A percentile compares a stretch with the other conserved stretches of the same genome.
phyloP scores from a whole-genome alignment of 371 early-diverging fungal genomes.

The Aphelidium insulamus region DNA sequence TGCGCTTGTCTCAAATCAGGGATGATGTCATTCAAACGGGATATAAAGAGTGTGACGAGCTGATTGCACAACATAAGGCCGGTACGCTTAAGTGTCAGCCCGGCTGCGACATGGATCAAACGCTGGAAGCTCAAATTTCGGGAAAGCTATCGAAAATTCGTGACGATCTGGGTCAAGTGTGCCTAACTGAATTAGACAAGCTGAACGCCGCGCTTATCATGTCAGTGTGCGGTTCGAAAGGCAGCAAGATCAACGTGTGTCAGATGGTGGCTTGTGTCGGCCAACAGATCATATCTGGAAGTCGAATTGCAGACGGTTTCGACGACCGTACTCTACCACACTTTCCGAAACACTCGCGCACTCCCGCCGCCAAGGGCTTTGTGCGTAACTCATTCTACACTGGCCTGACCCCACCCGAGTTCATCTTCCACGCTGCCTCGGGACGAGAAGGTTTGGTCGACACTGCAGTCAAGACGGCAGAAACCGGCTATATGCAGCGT shows the following conservation, averaged over 20 bases:
- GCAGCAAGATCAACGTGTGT: conserved; percentile 85
- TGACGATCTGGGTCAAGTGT: conserved; percentile 87
- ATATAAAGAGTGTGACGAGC: conserved; percentile 61
- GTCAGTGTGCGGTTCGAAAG: conserved; percentile 95
- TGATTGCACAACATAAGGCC: conserved; percentile 40
- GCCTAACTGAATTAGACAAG: conserved; percentile 76
- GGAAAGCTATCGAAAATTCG: conserved; percentile 79
- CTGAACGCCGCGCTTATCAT: conserved; percentile 96
- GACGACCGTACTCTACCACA: conserved; percentile 92
- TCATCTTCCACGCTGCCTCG: conserved; percentile 97
- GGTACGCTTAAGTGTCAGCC: conserved; percentile 64
- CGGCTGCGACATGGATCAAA: conserved; percentile 72
- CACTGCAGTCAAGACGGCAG: conserved; percentile 98
- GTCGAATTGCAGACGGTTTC: conserved; percentile 93
- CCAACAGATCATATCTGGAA: conserved; percentile 96
- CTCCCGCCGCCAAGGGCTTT: conserved; percentile 92
- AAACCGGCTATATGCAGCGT: conserved; percentile 98
- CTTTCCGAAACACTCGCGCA: conserved; percentile 72
- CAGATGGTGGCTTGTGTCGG: conserved; percentile 99
- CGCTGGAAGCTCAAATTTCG: conserved; percentile 74
- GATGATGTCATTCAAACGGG: conserved; percentile 52
- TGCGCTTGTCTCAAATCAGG: conserved; percentile 46
- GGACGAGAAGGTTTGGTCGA: conserved; percentile 99
- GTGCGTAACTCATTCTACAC: conserved; percentile 92
- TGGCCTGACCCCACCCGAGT: conserved; percentile 90